Percentiles rank a stretch among this genome's conserved stretches.
Evolutionary conservation across 805 yeast genomes (phyloP).

Genomic region (Schwanniomyces pseudopolymorphus): DNA sequence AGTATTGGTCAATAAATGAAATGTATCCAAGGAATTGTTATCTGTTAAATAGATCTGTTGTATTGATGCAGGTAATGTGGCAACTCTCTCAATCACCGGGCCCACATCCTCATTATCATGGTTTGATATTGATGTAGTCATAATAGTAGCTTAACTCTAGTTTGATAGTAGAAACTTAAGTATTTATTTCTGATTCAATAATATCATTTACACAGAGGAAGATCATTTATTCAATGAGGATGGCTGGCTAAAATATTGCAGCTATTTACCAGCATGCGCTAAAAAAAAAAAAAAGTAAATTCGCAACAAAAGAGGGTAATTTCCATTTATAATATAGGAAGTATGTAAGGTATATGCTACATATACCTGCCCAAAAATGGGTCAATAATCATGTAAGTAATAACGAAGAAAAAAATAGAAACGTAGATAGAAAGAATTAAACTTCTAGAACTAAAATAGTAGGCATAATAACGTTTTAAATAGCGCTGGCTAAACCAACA

Average conservation of each 20-base stretch:
- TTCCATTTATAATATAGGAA: background rate
- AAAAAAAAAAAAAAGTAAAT: too few relatives aligned
- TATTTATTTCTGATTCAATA: background rate
- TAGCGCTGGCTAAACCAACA: slow-evolving; percentile 88
- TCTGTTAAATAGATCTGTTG: slow-evolving; percentile 24
- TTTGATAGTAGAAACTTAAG: too few relatives aligned
- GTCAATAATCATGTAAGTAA: background rate
- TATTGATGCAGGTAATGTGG: slow-evolving; percentile 26
- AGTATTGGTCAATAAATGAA: slow-evolving; percentile 16
- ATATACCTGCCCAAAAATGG: background rate
- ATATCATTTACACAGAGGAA: background rate
- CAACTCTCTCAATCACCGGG: background rate
- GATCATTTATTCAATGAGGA: background rate
- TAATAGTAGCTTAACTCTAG: too few relatives aligned
- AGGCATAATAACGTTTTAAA: background rate
- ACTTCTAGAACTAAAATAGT: background rate
- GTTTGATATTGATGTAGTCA: background rate
- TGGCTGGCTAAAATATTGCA: background rate
- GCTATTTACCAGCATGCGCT: background rate
- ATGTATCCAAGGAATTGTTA: slow-evolving; percentile 24
- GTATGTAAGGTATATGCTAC: background rate
- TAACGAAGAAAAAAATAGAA: background rate
- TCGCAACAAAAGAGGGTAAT: background rate
- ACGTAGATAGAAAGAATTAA: background rate
- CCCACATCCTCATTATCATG: background rate